Evolutionary conservation across 371 early-diverging fungal genomes (phyloP), one percentile per base, ranked within the genome.

Genomic region (Lichtheimia corymbifera): DNA sequence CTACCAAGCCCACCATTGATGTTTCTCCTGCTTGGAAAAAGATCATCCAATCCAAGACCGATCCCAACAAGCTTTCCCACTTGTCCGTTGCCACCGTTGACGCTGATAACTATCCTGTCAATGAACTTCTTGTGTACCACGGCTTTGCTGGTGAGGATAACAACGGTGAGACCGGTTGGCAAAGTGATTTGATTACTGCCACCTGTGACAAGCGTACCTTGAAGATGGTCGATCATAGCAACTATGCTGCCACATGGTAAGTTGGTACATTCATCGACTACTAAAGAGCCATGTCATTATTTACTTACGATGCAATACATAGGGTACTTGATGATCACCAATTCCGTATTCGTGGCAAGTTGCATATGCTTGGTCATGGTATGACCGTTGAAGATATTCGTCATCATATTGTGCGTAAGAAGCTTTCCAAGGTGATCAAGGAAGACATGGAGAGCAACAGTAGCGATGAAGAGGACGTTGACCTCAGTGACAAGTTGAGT

Each of bases 121-220:
- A 68, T 50, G 53, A 66, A 5, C 63, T 47, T 11, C 50, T 44
- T 30, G 47, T 30, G 5, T 61, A 45, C 35, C 53, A 81, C n/a
- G 79, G 79, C 1, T 83, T 80, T 55, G 74, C 70, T 18, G 83
- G 77, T 11, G 78, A 80, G 45, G 67, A 75, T 45, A 71, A 76
- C 50, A 50, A 62, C 17, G 70, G 75, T 14, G 65, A 73, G 13
- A 66, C 73, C 0, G 73, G 74, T 1, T 77, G 77, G 72, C 54
- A 66, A 55, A 79, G 77, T 24, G 74, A 77, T 44, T 51, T 80
- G 18, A 56, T 80, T 14, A 52, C 63, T 2, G 55, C 79, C 25
- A 70, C 71, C 0, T 73, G 72, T 4, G 74, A 80, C 30, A 72
- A 76, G 42, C 63, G 73, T 13, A 68, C 81, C 15, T 28, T 43